phyloP scores from a whole-genome alignment of 371 early-diverging fungal species.

The Mortierella sp. region DNA sequence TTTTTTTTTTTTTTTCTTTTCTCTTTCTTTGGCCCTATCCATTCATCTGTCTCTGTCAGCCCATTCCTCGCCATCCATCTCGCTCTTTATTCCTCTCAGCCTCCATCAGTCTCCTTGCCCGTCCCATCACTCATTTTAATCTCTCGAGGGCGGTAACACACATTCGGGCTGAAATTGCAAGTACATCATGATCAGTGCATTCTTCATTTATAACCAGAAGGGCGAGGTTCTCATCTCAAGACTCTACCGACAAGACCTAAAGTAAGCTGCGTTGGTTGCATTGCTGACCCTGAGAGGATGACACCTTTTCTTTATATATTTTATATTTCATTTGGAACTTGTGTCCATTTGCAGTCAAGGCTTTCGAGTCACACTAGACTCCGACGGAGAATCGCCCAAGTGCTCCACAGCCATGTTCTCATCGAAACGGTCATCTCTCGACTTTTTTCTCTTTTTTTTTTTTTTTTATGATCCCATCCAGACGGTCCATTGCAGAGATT shows the following conservation, averaged over 20 bases:
- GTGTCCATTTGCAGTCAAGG: too few relatives aligned
- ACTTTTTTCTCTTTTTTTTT: not conserved
- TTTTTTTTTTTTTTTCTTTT: not conserved
- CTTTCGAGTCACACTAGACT: not conserved
- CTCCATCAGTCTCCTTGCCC: not conserved
- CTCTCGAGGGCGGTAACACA: not conserved
- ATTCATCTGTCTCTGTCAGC: not conserved
- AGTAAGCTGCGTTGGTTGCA: slow-evolving; percentile 63
- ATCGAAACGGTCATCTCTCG: not conserved
- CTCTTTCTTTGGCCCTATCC: not conserved
- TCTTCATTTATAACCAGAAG: slow-evolving; percentile 96
- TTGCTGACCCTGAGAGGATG: too few relatives aligned
- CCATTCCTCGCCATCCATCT: not conserved
- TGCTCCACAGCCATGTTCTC: not conserved
- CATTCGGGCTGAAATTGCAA: not conserved
- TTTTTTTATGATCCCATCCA: slow-evolving; percentile 34
- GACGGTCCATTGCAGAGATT: slow-evolving; percentile 94
- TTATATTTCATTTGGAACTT: too few relatives aligned
- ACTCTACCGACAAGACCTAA: slow-evolving; percentile 92
- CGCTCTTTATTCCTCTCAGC: not conserved
- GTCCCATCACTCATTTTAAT: not conserved
- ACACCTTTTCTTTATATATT: too few relatives aligned
- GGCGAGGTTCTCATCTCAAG: slow-evolving; percentile 98
- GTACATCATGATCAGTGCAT: slow-evolving; percentile 80
- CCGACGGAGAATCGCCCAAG: not conserved